A percentile compares a stretch with the other conserved stretches of the same genome.
phyloP scores from a whole-genome alignment of 345 rosid genomes.

The Citrus glauca region DNA sequence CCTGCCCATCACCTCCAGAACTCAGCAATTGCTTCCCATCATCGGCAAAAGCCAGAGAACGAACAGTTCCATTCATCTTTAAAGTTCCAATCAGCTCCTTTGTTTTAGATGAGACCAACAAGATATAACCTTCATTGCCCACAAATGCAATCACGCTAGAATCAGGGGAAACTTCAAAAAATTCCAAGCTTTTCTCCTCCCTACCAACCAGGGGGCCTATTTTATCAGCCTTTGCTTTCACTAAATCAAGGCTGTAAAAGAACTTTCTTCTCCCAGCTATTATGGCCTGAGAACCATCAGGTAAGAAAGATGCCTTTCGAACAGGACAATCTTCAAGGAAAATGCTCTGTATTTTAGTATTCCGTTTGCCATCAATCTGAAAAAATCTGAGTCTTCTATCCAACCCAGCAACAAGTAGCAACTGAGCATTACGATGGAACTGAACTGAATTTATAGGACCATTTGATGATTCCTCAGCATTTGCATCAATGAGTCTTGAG shows the following conservation, averaged over 20 bases:
- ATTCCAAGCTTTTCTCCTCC: conserved; percentile 95
- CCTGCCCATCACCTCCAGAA: conserved; percentile 88
- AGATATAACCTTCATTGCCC: conserved; percentile 83
- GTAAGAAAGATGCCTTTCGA: conserved; percentile 75
- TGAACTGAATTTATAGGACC: conserved; percentile 80
- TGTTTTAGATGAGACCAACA: conserved; percentile 77
- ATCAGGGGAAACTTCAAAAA: conserved; percentile 83
- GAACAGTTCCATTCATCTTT: conserved; percentile 88
- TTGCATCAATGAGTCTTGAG: conserved; percentile 82
- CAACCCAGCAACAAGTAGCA: conserved; percentile 77
- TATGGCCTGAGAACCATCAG: conserved; percentile 87
- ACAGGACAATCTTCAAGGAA: conserved; percentile 85
- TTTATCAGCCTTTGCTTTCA: conserved; percentile 72
- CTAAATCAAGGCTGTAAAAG: conserved; percentile 87
- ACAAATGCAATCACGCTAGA: conserved; percentile 72
- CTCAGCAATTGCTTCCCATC: conserved; percentile 70
- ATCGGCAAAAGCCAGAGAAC: conserved; percentile 68
- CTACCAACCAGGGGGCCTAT: conserved; percentile 89
- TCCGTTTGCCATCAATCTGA: conserved; percentile 91
- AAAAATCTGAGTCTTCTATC: conserved; percentile 72
- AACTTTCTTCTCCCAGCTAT: conserved; percentile 90
- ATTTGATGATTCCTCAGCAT: conserved; percentile 64
- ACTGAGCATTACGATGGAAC: conserved; percentile 84
- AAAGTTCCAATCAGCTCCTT: conserved; percentile 80
- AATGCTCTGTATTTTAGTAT: conserved; percentile 80